Evolutionary conservation across 208 protist species (phyloP).

Genomic region (Crithidia thermophila): DNA sequence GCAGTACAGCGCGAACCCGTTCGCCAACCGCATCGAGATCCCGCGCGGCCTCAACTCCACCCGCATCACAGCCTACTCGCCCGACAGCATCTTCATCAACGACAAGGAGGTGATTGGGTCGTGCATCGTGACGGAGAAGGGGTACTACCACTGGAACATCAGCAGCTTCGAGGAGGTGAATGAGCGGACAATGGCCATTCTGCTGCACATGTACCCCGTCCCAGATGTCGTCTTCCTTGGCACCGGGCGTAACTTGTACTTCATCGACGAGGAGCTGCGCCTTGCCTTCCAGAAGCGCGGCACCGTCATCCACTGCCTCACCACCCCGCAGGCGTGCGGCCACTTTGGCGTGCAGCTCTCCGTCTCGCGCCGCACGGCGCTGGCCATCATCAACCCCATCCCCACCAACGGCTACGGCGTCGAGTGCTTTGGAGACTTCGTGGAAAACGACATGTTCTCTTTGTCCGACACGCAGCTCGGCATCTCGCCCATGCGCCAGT

Average conservation of each 20-base stretch:
- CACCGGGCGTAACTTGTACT: constrained; percentile 85
- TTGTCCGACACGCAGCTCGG: constrained; percentile 85
- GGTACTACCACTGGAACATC: constrained; percentile 90
- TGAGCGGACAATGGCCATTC: constrained; percentile 79
- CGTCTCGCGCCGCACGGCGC: constrained; percentile 72
- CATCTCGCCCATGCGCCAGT: constrained; percentile 78
- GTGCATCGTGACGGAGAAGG: constrained; percentile 88
- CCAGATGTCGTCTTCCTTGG: constrained; percentile 89
- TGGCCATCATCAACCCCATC: constrained; percentile 88
- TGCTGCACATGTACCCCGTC: constrained; percentile 88
- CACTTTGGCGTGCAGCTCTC: constrained; percentile 88
- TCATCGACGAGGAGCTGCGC: constrained; percentile 88
- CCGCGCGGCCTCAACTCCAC: constrained; percentile 75
- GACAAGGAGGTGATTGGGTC: constrained; percentile 92
- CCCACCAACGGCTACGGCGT: constrained; percentile 88
- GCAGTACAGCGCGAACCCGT: constrained; percentile 89
- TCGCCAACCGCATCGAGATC: constrained; percentile 80
- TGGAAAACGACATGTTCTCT: constrained; percentile 91
- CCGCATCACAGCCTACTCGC: constrained; percentile 84
- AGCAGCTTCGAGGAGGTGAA: constrained; percentile 90
- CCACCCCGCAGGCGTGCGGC: constrained; percentile 81
- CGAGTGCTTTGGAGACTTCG: constrained; percentile 91
- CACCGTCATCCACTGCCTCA: constrained; percentile 86
- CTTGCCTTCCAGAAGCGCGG: constrained; percentile 89
- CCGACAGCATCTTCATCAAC: constrained; percentile 89